Evolutionary conservation across 805 yeast genomes (phyloP), one percentile per base, ranked within the genome.

Genomic region (Candida boleticola): DNA sequence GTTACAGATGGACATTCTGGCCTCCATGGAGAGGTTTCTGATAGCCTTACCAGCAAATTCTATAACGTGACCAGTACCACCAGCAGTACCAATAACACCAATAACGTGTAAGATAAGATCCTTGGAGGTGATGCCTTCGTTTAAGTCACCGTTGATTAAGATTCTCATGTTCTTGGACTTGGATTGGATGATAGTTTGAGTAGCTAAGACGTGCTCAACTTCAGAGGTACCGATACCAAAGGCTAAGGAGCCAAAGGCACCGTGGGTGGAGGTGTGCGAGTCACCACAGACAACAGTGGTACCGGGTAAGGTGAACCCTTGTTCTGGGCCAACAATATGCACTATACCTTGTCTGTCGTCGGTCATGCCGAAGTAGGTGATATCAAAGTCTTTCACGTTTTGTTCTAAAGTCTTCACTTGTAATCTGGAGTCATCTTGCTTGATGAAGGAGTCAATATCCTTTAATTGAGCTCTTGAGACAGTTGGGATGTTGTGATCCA

Each of bases 241-340:
- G 10, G 99, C 99, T 44, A 93, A 77, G 7, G 98, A 73, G 48
- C 99, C 99, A 61, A 93, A 93, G 34, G 99, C 99, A 57, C 99
- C 99, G 61, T 93, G 99, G 1, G 99, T 93, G 3, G 97, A 89
- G 21, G 99, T 93, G 64, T 93, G 99, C 3, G 97, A 89, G 65
- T 93, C 99, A 66, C 99, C 99, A 71, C 99, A 93, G 34, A 93
- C 99, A 26, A 93, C 97, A 3, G 99, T 93, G 39, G 98, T 89
- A 55, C 99, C 99, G 29, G 99, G 99, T 40, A 93, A 75, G 27
- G 99, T 93, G 71, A 93, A 93, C 39, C 98, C 99, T 70, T 93
- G 98, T 65, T 93, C 99, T 29, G 99, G 99, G 37, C 99, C 99
- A 46, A 93, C 95, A 52, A 93, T 88, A 66, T 93, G 99, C 42